A percentile compares a stretch with the other conserved stretches of the same genome.
phyloP scores from a whole-genome alignment of 2,329 filamentous ascomycete species.

The Verticillium albo-atrum region DNA sequence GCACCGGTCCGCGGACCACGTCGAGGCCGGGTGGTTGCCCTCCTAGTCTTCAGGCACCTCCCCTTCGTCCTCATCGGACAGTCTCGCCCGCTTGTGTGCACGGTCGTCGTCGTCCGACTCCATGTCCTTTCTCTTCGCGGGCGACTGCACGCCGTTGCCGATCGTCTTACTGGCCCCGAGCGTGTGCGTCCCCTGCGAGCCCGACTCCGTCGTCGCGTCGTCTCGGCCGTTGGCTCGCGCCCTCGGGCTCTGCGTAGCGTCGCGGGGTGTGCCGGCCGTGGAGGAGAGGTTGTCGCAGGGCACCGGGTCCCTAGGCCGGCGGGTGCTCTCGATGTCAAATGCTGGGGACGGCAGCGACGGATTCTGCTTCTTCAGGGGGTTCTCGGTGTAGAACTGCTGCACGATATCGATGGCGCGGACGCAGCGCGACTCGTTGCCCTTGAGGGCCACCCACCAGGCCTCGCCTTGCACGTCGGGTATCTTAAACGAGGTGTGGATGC shows the following conservation, averaged over 20 bases:
- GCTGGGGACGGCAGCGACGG: slow-evolving; percentile 48
- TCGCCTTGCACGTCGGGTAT: slow-evolving; percentile 72
- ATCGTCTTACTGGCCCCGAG: slow-evolving; percentile 15
- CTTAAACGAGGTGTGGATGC: slow-evolving; percentile 66
- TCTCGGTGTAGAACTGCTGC: slow-evolving; percentile 62
- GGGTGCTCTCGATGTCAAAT: slow-evolving; percentile 52
- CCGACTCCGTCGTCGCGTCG: slow-evolving; percentile 26
- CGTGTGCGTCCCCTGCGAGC: slow-evolving; percentile 28
- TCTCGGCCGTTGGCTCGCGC: slow-evolving; percentile 40
- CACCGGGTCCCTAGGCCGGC: slow-evolving; percentile 42
- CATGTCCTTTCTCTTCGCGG: slow-evolving; percentile 37
- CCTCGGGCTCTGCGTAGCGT: slow-evolving; percentile 16
- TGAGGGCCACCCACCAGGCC: slow-evolving; percentile 83
- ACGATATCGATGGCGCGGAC: slow-evolving; percentile 71
- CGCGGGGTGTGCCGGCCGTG: slow-evolving; percentile 42
- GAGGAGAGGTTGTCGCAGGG: slow-evolving; percentile 42
- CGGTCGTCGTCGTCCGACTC: slow-evolving; percentile 31
- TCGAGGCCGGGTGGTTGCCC: not conserved
- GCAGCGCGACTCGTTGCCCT: slow-evolving; percentile 67
- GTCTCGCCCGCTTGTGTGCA: slow-evolving; percentile 37
- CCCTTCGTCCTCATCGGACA: slow-evolving; percentile 43
- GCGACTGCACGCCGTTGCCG: slow-evolving; percentile 27
- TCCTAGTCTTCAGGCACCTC: slow-evolving; percentile 31
- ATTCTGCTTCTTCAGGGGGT: slow-evolving; percentile 56
- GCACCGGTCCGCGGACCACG: not conserved